Evolutionary conservation across 2,329 filamentous ascomycete species (phyloP), one percentile per base, ranked within the genome.

Genomic region (Myotisia sp.): DNA sequence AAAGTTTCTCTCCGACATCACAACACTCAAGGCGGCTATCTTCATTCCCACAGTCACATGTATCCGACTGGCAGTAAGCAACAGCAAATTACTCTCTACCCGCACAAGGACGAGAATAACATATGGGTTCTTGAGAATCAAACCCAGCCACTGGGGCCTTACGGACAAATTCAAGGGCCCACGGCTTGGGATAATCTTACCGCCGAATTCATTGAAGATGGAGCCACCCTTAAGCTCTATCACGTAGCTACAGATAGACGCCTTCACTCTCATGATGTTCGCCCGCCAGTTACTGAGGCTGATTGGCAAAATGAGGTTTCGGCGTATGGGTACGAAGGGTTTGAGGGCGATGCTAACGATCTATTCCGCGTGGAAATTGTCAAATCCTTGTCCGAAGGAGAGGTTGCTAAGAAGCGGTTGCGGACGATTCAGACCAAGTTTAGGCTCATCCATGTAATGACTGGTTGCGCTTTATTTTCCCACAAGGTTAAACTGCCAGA

Each of bases 21-120:
- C 62, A 95, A 95, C 60, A 98, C 90, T 3, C 90, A 98, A 55
- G 90, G 90, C 48, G 90, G 90, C 36, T 98, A 98, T 57, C 72
- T 98, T 34, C 90, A 98, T 63, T 95, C 90, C 5, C 90, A 98
- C 58, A 74, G 76, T 48, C 79, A 94, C 54, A 98, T 98, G 90
- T 98, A 95, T 55, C 90, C 90, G 3, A 83, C 76, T 6, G 90
- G 90, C 45, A 94, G 85, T 69, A 92, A 94, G 67, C 92, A 98
- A 63, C 90, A 98, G 58, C 90, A 98, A 57, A 84, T 98, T 48
- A 98, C 90, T 1, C 74, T 98, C 3, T 98, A 98, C 51, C 90
- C 90, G 5, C 90, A 98, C 70, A 95, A 95, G 69, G 90, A 98
- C 50, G 84, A 93, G 54, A 98, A 98, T 70, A 98, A 98, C 55